Conservation (phyloP, 2,329 filamentous ascomycete genomes). For the Diaporthe ilicicola region DNA sequence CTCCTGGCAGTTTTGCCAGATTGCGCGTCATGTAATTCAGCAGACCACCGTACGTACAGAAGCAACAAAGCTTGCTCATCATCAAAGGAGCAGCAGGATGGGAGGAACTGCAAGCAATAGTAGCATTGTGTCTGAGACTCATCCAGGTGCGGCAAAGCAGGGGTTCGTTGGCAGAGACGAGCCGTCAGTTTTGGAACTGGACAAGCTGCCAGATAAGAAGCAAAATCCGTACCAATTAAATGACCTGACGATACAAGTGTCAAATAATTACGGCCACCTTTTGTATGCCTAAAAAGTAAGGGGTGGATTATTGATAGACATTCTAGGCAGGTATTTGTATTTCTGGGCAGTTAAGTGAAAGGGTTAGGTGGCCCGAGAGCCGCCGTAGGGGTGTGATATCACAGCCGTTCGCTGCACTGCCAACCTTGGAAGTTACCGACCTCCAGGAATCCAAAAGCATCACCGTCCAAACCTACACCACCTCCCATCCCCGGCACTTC, state of each 20-base stretch:
- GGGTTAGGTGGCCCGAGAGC: constrained; percentile 23
- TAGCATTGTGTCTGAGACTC: neutral
- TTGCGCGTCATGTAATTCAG: neutral
- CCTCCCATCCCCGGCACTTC: neutral
- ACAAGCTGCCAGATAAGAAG: neutral
- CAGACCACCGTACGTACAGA: neutral
- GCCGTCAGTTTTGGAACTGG: neutral
- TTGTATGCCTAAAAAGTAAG: neutral
- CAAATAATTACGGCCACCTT: neutral
- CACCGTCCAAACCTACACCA: constrained; percentile 17
- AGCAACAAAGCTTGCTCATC: neutral
- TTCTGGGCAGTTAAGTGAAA: neutral
- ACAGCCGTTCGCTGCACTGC: constrained; percentile 14
- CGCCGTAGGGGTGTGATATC: constrained; percentile 7
- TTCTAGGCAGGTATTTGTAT: neutral
- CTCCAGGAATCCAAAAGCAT: constrained; percentile 19
- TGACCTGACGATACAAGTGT: neutral
- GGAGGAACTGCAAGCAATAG: neutral
- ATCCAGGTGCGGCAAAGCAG: neutral
- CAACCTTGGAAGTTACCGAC: constrained; percentile 23
- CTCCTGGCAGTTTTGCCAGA: neutral
- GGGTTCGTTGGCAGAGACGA: neutral
- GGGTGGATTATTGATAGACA: neutral
- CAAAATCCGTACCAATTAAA: neutral
- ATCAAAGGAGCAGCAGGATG: neutral